Base-by-base conservation (phyloP, 2,329 filamentous ascomycete genomes). In the Cylindrodendrum hubeiense region DNA sequence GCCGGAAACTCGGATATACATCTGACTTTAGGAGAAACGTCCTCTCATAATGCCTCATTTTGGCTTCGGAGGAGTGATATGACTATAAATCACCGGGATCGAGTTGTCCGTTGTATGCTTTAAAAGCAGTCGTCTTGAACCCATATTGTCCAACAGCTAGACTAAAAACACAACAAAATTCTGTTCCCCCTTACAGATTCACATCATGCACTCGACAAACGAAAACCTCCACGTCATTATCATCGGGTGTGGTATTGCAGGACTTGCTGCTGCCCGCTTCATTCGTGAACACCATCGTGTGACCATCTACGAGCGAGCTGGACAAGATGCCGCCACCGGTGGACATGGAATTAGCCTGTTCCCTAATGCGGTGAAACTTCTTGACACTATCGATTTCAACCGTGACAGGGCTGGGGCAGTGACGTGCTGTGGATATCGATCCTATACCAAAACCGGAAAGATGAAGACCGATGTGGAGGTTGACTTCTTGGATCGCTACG, bases 261-360 rank as follows among this genome's bases (percentile, higher is more conserved):
- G 60, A 13, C 60, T 63, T n/a, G 60, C 52, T 1, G 46, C 60
- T 19, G 46, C 60, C 3, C 34, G 60, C 17, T 57, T 63, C n/a
- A 28, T 57, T 24, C 59, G 52, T 15, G 59, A 51, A 46, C 44
- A 56, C 37, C 52, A 62, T 19, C 28, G 21, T 15, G 59, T 62
- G 26, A 62, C 59, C 28, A 62, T 62, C 12, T 62, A 56, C 26
- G 59, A 62, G 26, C 44, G 59, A 41, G 52, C 60, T 19, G 52
- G 52, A 2, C 24, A 17, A 8, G 60, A 63, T 39, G 60, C 46
- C n/a, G 53, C 60, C 8, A 63, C 60, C n/a, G 60, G 60, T 22
- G 52, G 60, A 17, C 52, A 63, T 28, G 52, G 60, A 5, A 63
- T 57, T 21, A 63, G 46, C 52, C 30, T 63, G 52, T 57, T 63